Percentiles rank a stretch among this genome's conserved stretches.
phyloP scores from a whole-genome alignment of 2,329 filamentous ascomycete species.

The Monilinia vaccinii-corymbosi region DNA sequence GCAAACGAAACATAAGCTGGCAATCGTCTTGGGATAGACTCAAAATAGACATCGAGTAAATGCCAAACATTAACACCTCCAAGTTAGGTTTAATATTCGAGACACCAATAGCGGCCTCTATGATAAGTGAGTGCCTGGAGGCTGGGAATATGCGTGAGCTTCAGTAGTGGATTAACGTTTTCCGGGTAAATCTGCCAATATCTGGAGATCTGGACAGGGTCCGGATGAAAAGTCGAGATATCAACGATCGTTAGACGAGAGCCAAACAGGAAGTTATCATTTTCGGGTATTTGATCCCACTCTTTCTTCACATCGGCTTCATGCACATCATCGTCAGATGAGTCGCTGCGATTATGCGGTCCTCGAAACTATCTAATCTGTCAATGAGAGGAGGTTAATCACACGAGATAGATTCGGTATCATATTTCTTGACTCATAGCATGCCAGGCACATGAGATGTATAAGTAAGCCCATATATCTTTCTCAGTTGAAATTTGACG shows the following conservation, averaged over 20 bases:
- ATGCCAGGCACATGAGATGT: constrained; percentile 34
- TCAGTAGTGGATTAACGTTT: constrained; percentile 65
- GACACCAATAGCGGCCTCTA: constrained; percentile 51
- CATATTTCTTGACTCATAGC: constrained; percentile 36
- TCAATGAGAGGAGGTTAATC: constrained; percentile 13
- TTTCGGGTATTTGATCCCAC: constrained; percentile 36
- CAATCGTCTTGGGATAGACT: constrained; percentile 49
- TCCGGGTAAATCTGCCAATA: constrained; percentile 70
- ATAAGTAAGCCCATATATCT: constrained; percentile 29
- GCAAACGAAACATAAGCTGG: constrained; percentile 30
- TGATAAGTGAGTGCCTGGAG: constrained; percentile 55
- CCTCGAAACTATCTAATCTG: constrained; percentile 23
- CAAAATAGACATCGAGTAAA: constrained; percentile 53
- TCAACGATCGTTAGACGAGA: constrained; percentile 33
- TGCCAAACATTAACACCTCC: constrained; percentile 54
- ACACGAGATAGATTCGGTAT: background rate
- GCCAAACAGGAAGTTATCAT: constrained; percentile 45
- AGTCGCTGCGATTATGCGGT: constrained; percentile 28
- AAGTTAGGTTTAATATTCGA: constrained; percentile 45
- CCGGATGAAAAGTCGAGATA: constrained; percentile 41
- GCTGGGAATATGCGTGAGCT: constrained; percentile 62
- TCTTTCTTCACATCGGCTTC: constrained; percentile 34
- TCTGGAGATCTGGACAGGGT: constrained; percentile 55
- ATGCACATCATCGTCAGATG: constrained; percentile 29
- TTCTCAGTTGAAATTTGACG: constrained; percentile 24